Percentiles rank a stretch among this genome's conserved stretches.
Conservation (phyloP, 495 filamentous ascomycete genomes). For the Podospora anserina region DNA sequence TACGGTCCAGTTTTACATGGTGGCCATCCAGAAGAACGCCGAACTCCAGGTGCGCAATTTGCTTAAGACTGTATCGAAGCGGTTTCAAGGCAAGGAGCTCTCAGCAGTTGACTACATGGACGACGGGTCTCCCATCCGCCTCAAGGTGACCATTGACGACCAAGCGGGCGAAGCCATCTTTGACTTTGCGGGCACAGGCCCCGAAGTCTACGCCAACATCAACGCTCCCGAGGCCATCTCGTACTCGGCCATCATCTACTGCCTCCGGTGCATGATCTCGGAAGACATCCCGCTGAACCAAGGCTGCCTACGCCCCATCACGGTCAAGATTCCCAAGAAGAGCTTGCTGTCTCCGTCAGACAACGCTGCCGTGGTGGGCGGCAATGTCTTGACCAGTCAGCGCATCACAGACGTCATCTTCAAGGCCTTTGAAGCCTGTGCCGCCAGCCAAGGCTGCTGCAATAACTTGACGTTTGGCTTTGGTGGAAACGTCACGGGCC, state of each 20-base stretch:
- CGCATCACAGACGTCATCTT: conserved; percentile 93
- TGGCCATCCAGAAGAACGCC: conserved; percentile 87
- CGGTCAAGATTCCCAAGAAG: conserved; percentile 76
- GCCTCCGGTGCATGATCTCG: conserved; percentile 84
- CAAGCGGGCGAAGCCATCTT: conserved; percentile 84
- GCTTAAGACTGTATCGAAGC: conserved; percentile 71
- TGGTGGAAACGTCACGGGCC: conserved; percentile 69
- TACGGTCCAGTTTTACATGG: conserved; percentile 95
- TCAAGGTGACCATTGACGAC: conserved; percentile 80
- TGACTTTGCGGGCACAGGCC: conserved; percentile 87
- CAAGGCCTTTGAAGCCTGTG: conserved; percentile 84
- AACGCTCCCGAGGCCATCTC: conserved; percentile 95
- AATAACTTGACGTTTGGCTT: conserved; percentile 89
- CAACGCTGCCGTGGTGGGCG: conserved; percentile 88
- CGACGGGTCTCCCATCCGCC: conserved; percentile 80
- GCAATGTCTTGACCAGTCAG: conserved; percentile 89
- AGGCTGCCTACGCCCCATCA: conserved; percentile 85
- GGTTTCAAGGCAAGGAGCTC: conserved; percentile 74
- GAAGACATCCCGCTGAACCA: conserved; percentile 96
- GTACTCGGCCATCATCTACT: conserved; percentile 95
- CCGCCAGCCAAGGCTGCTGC: conserved; percentile 86
- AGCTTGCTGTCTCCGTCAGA: conserved; percentile 84
- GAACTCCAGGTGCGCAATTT: conserved; percentile 80
- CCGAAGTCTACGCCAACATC: conserved; percentile 91
- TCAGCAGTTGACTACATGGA: conserved; percentile 86